Evolutionary conservation across 2,329 filamentous ascomycete genomes (phyloP).

Genomic region (Arthrocladium fulminans): DNA sequence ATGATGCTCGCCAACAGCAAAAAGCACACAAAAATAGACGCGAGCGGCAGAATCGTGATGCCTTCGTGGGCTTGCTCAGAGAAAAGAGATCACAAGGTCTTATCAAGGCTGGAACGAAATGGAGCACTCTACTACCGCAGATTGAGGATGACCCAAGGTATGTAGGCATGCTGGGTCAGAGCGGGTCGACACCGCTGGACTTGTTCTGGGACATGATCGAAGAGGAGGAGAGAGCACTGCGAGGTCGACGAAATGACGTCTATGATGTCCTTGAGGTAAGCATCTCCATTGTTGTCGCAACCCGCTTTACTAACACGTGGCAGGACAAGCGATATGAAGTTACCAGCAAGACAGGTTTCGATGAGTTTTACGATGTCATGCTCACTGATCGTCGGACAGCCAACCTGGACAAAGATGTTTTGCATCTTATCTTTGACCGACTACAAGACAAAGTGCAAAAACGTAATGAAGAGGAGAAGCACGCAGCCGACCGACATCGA

Average conservation of each 20-base stretch:
- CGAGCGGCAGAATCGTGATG: constrained; percentile 79
- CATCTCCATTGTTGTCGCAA: constrained; percentile 15
- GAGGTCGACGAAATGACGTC: constrained; percentile 71
- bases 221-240: constrained; percentile 81
- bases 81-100: constrained; percentile 67
- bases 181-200: constrained; percentile 77
- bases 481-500: constrained; percentile 72
- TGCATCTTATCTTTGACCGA: constrained; percentile 75
- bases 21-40: constrained; percentile 71
- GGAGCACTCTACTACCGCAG: constrained; percentile 68
- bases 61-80: constrained; percentile 63
- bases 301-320: constrained; percentile 30
- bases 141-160: constrained; percentile 78
- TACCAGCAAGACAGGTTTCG: constrained; percentile 72
- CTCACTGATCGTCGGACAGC: constrained; percentile 79
- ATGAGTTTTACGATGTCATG: constrained; percentile 78
- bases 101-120: constrained; percentile 84
- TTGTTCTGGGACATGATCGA: constrained; percentile 95
- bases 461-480: constrained; percentile 74
- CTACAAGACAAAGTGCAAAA: constrained; percentile 79
- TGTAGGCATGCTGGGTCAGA: constrained; percentile 69
- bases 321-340: constrained; percentile 90
- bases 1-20: constrained; percentile 79
- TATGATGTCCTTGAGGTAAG: constrained; percentile 80
- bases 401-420: constrained; percentile 70